Percentiles rank a stretch among this genome's conserved stretches.
Evolutionary conservation across 1,139 yeast genomes (phyloP).

Genomic region (Geotrichum citri-aurantii): DNA sequence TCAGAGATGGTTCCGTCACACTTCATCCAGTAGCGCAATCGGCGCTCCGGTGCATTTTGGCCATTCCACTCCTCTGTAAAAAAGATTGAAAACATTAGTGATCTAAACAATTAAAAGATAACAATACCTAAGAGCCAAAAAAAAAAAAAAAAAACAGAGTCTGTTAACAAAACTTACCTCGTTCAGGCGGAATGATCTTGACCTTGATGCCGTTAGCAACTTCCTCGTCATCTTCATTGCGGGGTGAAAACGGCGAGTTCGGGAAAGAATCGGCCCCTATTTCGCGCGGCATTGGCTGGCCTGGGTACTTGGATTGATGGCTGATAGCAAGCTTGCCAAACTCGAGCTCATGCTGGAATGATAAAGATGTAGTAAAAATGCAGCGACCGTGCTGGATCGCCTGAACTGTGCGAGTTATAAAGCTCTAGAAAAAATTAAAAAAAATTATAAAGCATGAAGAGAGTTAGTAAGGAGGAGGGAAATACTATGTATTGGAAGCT

Average conservation of each 20-base stretch:
- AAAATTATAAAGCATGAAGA: too few relatives aligned
- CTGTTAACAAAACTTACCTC: not conserved
- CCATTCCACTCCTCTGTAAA: constrained; percentile 11
- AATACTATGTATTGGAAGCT: too few relatives aligned
- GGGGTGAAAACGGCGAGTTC: not conserved
- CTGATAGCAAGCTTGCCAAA: constrained; percentile 4
- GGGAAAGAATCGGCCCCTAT: not conserved
- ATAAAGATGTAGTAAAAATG: constrained; percentile 49
- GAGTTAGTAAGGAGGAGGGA: too few relatives aligned
- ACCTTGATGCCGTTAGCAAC: constrained; percentile 5
- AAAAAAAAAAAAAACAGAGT: not conserved
- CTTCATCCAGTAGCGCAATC: constrained; percentile 40
- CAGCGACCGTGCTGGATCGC: constrained; percentile 50
- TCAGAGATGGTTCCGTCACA: constrained; percentile 38
- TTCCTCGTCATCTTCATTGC: not conserved
- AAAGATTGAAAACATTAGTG: too few relatives aligned
- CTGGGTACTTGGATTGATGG: constrained; percentile 25
- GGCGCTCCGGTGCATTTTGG: constrained; percentile 11
- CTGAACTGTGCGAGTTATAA: constrained; percentile 52
- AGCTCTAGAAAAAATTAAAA: constrained; percentile 30
- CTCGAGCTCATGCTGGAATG: constrained; percentile 39
- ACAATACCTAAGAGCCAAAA: constrained; percentile 20
- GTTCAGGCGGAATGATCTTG: constrained; percentile 27
- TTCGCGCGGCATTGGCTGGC: constrained; percentile 6
- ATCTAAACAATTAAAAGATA: too few relatives aligned